Evolutionary conservation across 1,284 basidiomycete species (phyloP).

Genomic region (Microbotryum scabiosae): DNA sequence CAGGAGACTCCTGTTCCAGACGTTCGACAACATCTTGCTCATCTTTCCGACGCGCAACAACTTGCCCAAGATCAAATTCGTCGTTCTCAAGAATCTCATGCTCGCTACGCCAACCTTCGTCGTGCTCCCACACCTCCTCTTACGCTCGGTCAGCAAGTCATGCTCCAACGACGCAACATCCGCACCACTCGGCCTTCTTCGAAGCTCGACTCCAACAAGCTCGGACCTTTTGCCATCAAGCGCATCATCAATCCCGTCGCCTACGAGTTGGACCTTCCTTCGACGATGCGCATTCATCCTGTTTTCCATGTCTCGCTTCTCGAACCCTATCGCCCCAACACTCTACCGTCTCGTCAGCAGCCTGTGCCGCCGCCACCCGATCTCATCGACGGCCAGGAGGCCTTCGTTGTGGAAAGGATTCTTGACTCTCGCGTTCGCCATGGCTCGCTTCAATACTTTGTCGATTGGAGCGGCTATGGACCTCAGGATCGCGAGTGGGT

Average conservation of each 20-base stretch:
- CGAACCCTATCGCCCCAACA: slow-evolving; percentile 3
- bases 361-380: not conserved
- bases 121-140: too few species aligned
- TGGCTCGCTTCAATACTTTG: slow-evolving; percentile 4
- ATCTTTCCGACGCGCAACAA: too few species aligned
- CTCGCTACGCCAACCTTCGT: too few species aligned
- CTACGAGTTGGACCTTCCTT: slow-evolving; percentile 9
- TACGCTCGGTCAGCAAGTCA: slow-evolving; percentile 26
- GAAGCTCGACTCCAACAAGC: slow-evolving; percentile 11
- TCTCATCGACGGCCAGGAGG: not conserved
- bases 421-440: slow-evolving; percentile 1
- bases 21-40: too few species aligned
- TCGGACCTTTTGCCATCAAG: slow-evolving; percentile 12
- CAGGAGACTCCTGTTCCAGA: too few species aligned
- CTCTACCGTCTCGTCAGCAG: not conserved
- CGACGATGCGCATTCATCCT: slow-evolving; percentile 9
- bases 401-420: not conserved
- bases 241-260: slow-evolving; percentile 1
- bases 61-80: too few species aligned
- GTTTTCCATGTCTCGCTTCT: slow-evolving; percentile 14
- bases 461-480: slow-evolving; percentile 9
- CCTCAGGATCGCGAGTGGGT: too few species aligned
- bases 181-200: slow-evolving; percentile 15
- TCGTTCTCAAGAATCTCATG: too few species aligned
- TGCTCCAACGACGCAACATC: not conserved